These are phyloP conservation scores for Bassia scoparia DNA, from an alignment of 148 eudicot genomes.

Conservation along the genomic window DNA sequence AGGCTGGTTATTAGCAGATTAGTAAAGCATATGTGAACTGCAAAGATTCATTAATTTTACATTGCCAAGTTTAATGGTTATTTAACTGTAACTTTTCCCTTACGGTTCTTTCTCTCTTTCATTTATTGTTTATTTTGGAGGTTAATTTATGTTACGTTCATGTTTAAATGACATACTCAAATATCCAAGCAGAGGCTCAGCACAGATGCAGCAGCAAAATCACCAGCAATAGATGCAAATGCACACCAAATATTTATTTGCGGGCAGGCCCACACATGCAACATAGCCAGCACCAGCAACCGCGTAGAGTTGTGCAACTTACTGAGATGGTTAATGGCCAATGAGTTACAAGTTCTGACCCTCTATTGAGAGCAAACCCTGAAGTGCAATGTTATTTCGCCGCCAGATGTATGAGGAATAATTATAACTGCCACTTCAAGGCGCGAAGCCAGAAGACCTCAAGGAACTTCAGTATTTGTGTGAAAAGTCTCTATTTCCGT, in stretches of 20 bases:
- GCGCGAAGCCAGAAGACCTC: conserved; percentile 52
- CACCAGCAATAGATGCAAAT: conserved; percentile 34
- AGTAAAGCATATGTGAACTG: not conserved
- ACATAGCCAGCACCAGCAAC: conserved; percentile 34
- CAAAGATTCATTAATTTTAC: not conserved
- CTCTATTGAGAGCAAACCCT: conserved; percentile 58
- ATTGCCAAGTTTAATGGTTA: too few relatives aligned
- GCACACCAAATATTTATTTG: conserved; percentile 31
- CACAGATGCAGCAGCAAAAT: conserved; percentile 35
- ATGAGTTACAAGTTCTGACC: conserved; percentile 38
- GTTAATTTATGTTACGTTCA: not conserved
- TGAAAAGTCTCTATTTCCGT: not conserved
- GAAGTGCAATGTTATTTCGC: conserved; percentile 63
- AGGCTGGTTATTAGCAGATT: not conserved
- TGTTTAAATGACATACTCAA: conserved; percentile 34
- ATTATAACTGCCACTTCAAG: conserved; percentile 50
- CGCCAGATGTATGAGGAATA: conserved; percentile 70
- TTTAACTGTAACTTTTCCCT: not conserved
- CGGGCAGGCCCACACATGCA: conserved; percentile 35
- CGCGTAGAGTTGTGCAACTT: conserved; percentile 32
- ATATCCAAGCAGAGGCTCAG: conserved; percentile 40
- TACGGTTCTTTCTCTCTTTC: not conserved
- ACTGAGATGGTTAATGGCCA: conserved; percentile 35
- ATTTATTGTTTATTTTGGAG: not conserved
- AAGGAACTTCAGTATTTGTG: conserved; percentile 33